These are phyloP conservation scores for Populus tremula DNA, from an alignment of 345 rosid genomes.

Conservation along the genomic window DNA sequence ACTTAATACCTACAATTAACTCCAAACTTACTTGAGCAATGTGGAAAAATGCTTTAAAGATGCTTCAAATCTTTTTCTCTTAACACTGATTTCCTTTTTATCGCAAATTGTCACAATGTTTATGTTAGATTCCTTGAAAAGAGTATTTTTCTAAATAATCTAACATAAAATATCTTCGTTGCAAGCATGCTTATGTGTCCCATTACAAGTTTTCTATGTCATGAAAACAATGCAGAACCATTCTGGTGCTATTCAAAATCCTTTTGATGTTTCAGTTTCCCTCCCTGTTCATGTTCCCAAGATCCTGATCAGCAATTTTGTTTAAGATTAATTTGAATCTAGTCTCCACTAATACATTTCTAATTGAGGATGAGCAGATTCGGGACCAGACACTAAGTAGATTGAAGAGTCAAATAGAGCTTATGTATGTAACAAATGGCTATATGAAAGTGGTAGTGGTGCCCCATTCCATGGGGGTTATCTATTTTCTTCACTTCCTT, in stretches of 20 bases:
- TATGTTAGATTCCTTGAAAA: not conserved
- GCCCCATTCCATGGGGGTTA: constrained; percentile 78
- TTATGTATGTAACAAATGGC: constrained; percentile 55
- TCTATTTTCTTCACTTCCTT: constrained; percentile 78
- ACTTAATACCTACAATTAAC: not conserved
- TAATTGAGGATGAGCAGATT: constrained; percentile 40
- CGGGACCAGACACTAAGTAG: constrained; percentile 71
- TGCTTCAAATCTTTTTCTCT: not conserved
- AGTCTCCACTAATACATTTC: constrained; percentile 24
- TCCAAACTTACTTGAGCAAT: not conserved
- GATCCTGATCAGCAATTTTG: not conserved
- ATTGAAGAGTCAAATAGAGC: constrained; percentile 74
- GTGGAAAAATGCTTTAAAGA: not conserved
- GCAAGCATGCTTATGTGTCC: not conserved
- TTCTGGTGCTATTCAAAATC: not conserved
- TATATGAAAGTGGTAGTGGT: constrained; percentile 71
- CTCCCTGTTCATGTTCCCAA: not conserved
- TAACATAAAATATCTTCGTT: not conserved
- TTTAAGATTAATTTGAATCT: not conserved
- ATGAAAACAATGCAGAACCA: not conserved
- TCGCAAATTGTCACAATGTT: not conserved
- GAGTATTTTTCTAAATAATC: not conserved
- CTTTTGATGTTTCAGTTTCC: not conserved
- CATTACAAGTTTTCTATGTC: not conserved
- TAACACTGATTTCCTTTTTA: too few species aligned